These are phyloP conservation scores for Letharia columbiana DNA, from an alignment of 495 filamentous ascomycete genomes.

Conservation along the genomic window DNA sequence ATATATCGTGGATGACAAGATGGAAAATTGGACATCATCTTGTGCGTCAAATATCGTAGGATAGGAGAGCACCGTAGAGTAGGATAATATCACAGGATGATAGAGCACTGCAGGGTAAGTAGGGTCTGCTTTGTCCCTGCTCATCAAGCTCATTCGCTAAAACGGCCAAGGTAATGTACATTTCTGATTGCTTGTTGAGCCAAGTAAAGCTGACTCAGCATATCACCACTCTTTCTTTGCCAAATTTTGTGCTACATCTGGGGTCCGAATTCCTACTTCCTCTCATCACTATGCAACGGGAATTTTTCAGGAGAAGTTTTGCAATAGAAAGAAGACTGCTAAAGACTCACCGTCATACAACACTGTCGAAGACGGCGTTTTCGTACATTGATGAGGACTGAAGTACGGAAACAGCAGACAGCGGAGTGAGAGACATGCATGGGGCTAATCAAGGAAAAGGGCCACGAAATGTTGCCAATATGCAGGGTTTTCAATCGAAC, in stretches of 20 bases:
- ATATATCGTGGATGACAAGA: too few relatives aligned
- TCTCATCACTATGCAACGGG: not conserved
- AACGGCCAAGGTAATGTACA: too few relatives aligned
- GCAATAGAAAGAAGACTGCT: not conserved
- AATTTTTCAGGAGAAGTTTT: not conserved
- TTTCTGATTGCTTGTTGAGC: too few relatives aligned
- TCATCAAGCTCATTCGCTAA: too few relatives aligned
- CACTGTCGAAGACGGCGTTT: not conserved
- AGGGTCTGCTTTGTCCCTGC: too few relatives aligned
- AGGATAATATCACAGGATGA: too few relatives aligned
- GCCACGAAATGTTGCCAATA: too few relatives aligned
- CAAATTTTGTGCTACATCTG: not conserved
- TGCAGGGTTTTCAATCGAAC: not conserved
- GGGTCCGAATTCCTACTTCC: not conserved
- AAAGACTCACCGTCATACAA: not conserved
- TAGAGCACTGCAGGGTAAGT: too few relatives aligned
- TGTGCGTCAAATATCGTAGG: too few relatives aligned
- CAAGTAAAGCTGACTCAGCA: not conserved
- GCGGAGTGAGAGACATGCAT: not conserved
- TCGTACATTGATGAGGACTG: not conserved
- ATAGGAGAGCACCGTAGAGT: too few relatives aligned
- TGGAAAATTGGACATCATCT: too few relatives aligned
- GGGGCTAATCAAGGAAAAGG: not conserved
- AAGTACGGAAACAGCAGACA: not conserved
- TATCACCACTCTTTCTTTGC: not conserved